Evolutionary conservation across 495 filamentous ascomycete genomes (phyloP), one percentile per base, ranked within the genome.

Genomic region (Penicillium antarcticum): DNA sequence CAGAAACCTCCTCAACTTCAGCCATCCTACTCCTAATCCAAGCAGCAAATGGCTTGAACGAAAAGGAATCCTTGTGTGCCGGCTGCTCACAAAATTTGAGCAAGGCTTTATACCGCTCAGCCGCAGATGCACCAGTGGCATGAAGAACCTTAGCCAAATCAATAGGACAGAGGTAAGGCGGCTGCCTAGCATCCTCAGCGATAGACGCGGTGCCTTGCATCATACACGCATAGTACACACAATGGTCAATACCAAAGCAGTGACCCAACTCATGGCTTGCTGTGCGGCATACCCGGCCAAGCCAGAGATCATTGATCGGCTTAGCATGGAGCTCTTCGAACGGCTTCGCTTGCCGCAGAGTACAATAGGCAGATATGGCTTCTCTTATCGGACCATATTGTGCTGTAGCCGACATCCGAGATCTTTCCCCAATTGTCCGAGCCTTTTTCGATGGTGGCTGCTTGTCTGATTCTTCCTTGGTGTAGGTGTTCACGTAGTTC

Each of bases 161-260:
- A 2, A 87, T 72, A 0, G 82, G 83, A 57, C 85, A 88, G 13
- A 86, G 58, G 60, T 86, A 87, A 10, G 83, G 81, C 38, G 85
- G 84, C 61, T 88, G 85, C 32, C 84, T 62, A 11, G 74, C 69
- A 63, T 87, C 86, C 63, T 89, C 86, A 9, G 62, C 65, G 18
- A 88, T 64, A 7, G 77, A 71, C 3, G 76, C 76, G 2, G 79
- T 84, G 23, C 81, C 76, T 56, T 88, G 84, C 85, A 88, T 87
- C 24, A 73, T 71, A 54, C 85, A 88, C 0, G 85, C 85, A 55
- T 87, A 87, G 54, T 86, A 89, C 3, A 78, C 63, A 58, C 85
- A 87, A 58, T 88, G 86, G 7, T 62, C 83, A 4, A 88, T 70
- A 0, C 79, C 80, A 40, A 88, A 77, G 59, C 84, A 88, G 53